Percentiles rank a stretch among this genome's conserved stretches.
Evolutionary conservation across 768 basidiomycete genomes (phyloP).

Genomic region (Melanogaster broomeanus): DNA sequence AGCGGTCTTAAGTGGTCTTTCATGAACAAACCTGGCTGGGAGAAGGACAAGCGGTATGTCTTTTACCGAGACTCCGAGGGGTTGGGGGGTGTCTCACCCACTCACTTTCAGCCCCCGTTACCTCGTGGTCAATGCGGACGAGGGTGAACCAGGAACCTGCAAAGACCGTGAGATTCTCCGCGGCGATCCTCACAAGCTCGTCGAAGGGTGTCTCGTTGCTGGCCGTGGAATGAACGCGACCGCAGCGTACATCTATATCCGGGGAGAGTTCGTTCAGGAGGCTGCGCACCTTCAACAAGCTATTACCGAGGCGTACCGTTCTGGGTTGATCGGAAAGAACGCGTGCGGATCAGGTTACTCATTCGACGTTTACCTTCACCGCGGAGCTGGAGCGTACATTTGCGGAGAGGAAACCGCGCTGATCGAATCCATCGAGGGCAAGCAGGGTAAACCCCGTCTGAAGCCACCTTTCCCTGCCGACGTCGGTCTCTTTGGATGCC

Average conservation of each 20-base stretch:
- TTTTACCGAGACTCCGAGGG: neutral
- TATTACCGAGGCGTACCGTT: conserved; percentile 91
- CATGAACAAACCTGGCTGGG: conserved; percentile 99
- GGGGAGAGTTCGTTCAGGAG: conserved; percentile 97
- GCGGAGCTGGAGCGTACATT: conserved; percentile 97
- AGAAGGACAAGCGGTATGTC: conserved; percentile 81
- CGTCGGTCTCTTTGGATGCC: conserved; percentile 96
- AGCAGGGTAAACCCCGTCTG: conserved; percentile 96
- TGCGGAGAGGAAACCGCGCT: conserved; percentile 98
- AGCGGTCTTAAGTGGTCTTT: conserved; percentile 97
- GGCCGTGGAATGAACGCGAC: conserved; percentile 97
- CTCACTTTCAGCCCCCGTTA: conserved; percentile 77
- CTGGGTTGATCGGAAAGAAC: conserved; percentile 85
- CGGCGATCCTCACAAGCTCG: conserved; percentile 96
- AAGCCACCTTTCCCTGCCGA: conserved; percentile 99
- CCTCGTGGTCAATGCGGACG: conserved; percentile 97
- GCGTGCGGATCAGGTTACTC: conserved; percentile 89
- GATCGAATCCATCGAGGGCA: conserved; percentile 96
- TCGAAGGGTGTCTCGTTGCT: conserved; percentile 97
- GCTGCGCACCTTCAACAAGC: conserved; percentile 93
- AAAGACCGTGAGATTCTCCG: conserved; percentile 98
- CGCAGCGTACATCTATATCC: conserved; percentile 99
- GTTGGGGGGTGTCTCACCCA: neutral
- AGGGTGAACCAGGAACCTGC: conserved; percentile 98
- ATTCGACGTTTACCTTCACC: conserved; percentile 99